A percentile compares a stretch with the other conserved stretches of the same genome.
Evolutionary conservation across 352 stramenopile genomes (phyloP).

Genomic region (Phytophthora vignae): DNA sequence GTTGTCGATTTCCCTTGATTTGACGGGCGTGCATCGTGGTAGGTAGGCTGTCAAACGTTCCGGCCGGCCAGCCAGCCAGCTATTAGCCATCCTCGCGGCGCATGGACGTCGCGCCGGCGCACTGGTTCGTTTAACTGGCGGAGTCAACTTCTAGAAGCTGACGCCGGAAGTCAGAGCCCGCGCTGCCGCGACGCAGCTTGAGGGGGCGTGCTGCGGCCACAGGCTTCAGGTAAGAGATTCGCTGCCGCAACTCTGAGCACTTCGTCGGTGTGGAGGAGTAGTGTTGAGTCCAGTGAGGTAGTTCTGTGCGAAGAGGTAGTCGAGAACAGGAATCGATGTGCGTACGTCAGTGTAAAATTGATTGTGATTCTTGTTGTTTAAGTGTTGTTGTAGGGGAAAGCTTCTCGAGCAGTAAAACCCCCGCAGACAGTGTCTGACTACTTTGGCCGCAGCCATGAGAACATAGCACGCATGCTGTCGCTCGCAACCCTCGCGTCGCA

Average conservation of each 20-base stretch:
- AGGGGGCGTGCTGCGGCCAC: no score
- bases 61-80: not conserved
- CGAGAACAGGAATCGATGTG: not conserved
- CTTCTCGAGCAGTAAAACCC: no score
- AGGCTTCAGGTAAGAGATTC: not conserved
- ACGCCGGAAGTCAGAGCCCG: not conserved
- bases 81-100: not conserved
- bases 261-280: not conserved
- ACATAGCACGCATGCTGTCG: no score
- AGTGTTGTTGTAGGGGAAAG: no score
- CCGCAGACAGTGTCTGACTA: no score
- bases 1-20: constrained; percentile 6
- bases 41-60: constrained; percentile 3
- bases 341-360: no score
- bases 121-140: constrained; percentile 6
- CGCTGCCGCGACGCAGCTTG: not conserved
- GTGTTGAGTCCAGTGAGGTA: not conserved
- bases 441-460: no score
- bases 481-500: no score
- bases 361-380: no score
- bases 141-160: constrained; percentile 11
- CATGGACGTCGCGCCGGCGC: constrained; percentile 8
- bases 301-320: not conserved
- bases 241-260: not conserved
- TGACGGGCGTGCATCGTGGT: not conserved